Evolutionary conservation across 2,329 filamentous ascomycete species (phyloP).

Genomic region (Gremmenia infestans): DNA sequence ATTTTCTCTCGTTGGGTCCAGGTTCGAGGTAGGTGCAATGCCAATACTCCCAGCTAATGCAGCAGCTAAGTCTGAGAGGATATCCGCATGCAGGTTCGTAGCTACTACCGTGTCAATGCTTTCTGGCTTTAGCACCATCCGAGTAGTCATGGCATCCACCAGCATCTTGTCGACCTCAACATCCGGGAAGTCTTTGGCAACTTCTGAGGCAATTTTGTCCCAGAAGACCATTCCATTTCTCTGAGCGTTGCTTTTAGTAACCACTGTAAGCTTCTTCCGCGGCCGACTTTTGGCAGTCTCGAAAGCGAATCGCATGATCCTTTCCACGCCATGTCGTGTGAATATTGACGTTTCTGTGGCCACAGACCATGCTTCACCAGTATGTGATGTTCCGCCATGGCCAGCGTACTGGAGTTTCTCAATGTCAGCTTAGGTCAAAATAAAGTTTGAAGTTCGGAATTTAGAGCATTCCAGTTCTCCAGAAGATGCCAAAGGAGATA

Average conservation of each 20-base stretch:
- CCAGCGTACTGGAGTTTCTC: conserved; percentile 17
- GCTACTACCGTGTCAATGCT: conserved; percentile 58
- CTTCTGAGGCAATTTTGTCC: conserved; percentile 55
- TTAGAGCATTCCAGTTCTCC: no score
- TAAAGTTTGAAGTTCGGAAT: no score
- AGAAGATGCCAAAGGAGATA: no score
- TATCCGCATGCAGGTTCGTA: conserved; percentile 59
- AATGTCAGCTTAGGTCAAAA: no score
- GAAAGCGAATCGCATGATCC: conserved; percentile 60
- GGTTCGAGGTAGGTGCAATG: conserved; percentile 64
- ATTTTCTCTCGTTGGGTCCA: conserved; percentile 54
- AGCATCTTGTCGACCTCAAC: conserved; percentile 50
- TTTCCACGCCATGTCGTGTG: conserved; percentile 53
- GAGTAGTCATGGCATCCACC: conserved; percentile 33
- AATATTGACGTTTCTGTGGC: conserved; percentile 61
- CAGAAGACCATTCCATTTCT: conserved; percentile 64
- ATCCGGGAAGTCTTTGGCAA: conserved; percentile 53
- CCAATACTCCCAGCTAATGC: conserved; percentile 66
- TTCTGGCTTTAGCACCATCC: conserved; percentile 56
- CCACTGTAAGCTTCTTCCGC: conserved; percentile 54
- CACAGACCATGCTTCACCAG: conserved; percentile 50
- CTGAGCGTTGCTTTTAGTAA: conserved; percentile 63
- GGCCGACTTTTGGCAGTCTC: conserved; percentile 47
- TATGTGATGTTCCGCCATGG: conserved; percentile 52
- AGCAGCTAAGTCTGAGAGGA: conserved; percentile 66